phyloP scores from a whole-genome alignment of 768 basidiomycete genomes.

The Amanita brunnescens region DNA sequence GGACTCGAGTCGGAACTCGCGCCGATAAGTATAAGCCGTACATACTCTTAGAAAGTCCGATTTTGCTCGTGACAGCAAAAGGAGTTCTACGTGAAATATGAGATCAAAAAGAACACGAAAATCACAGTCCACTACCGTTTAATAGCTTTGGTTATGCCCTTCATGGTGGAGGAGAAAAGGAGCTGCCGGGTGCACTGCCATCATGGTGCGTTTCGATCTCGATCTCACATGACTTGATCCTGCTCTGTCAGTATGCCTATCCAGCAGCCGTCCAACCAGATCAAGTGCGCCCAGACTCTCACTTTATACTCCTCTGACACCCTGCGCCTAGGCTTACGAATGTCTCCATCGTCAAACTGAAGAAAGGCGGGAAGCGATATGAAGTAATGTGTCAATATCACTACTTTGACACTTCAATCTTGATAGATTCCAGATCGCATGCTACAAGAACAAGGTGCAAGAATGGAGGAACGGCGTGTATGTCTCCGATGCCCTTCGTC shows the following conservation, averaged over 20 bases:
- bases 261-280: constrained; percentile 84
- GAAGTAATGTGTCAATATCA: constrained; percentile 46
- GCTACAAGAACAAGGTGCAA: constrained; percentile 99
- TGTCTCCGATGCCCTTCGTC: constrained; percentile 19
- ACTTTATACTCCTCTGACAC: neutral
- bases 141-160: constrained; percentile 73
- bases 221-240: neutral
- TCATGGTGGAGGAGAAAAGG: constrained; percentile 42
- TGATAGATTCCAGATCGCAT: constrained; percentile 59
- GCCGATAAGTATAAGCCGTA: constrained; percentile 18
- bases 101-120: neutral
- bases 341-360: constrained; percentile 90
- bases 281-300: constrained; percentile 47
- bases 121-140: constrained; percentile 44
- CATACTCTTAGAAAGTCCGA: constrained; percentile 95
- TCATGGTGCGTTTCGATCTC: neutral
- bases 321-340: constrained; percentile 71
- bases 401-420: constrained; percentile 3
- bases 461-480: constrained; percentile 92
- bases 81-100: constrained; percentile 56
- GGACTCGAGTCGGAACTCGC: neutral
- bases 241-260: constrained; percentile 36
- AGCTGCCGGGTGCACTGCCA: neutral
- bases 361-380: constrained; percentile 96
- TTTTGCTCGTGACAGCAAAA: constrained; percentile 77